Evolutionary conservation across 2,329 filamentous ascomycete species (phyloP), one percentile per base, ranked within the genome.

Genomic region (Trichoderma asperellum): DNA sequence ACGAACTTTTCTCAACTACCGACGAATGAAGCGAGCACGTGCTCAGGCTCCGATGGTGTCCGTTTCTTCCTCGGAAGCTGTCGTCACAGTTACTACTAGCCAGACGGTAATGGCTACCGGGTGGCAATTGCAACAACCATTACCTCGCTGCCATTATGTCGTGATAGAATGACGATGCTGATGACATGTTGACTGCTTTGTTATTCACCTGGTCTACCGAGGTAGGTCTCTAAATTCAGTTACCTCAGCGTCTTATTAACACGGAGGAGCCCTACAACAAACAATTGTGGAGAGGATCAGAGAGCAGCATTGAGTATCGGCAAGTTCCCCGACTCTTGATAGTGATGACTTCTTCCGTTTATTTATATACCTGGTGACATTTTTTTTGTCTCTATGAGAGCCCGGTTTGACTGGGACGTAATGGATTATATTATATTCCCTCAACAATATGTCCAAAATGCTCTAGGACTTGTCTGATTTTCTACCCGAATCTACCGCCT

Each of bases 11-110:
- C 52, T 16, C 5, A 10, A 29, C 11, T 10, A 7, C 21, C 47
- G 18, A 32, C 61, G 49, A 64, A 64, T 64, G 21, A 34, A 40
- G 37, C 35, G 49, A 64, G 49, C 49, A 64, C 49, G 49, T 64
- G 61, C 49, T 29, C 21, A 32, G 40, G 34, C 12, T 32, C 2
- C 18, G 12, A 24, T n/a, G 37, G 12, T 18, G 16, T n/a, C 21
- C 60, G 47, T 53, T 53, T 63, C 32, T 53, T 63, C 32, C 43
- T 27, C 35, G 47, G 47, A 53, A 21, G 32, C 16, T 63, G 18
- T 52, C 43, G 35, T 32, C 29, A 52, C 43, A 43, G 34, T 62
- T 62, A 62, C 59, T 49, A 27, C 49, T 24, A 3, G n/a, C 29
- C 40, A 11, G 29, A 21, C n/a, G 18, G 3, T 16, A 16, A 11